A percentile compares a stretch with the other conserved stretches of the same genome.
Conservation (phyloP, 2,329 filamentous ascomycete species). For the Fusarium heterosporum region DNA sequence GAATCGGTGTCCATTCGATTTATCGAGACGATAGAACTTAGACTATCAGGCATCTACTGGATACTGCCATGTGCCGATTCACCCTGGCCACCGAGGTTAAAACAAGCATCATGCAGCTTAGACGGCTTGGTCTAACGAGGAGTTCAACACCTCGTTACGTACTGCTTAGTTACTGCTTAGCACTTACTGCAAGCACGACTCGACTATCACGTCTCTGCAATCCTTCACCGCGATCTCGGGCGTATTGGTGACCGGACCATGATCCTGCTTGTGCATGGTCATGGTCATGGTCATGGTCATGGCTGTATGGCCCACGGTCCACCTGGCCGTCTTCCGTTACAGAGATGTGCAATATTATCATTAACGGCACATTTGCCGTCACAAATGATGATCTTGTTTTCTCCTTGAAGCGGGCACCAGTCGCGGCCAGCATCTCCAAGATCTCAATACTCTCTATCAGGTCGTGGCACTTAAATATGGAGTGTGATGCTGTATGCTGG, state of each 20-base stretch:
- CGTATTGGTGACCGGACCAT: slow-evolving; percentile 32
- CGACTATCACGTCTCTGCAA: slow-evolving; percentile 12
- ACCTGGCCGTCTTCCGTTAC: slow-evolving; percentile 39
- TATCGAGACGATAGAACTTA: background rate
- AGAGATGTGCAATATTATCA: slow-evolving; percentile 19
- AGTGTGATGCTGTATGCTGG: slow-evolving; percentile 2
- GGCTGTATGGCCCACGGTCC: slow-evolving; percentile 30
- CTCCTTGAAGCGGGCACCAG: slow-evolving; percentile 43
- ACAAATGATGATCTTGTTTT: slow-evolving; percentile 45
- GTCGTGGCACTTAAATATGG: background rate
- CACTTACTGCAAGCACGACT: slow-evolving; percentile 5
- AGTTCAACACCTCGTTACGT: background rate
- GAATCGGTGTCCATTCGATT: background rate
- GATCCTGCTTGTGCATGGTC: slow-evolving; percentile 23
- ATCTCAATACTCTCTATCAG: slow-evolving; percentile 5
- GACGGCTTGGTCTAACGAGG: slow-evolving; percentile 14
- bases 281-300: background rate
- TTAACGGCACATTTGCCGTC: slow-evolving; percentile 30
- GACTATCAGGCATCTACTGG: background rate
- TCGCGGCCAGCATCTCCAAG: slow-evolving; percentile 18
- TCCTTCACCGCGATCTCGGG: slow-evolving; percentile 46
- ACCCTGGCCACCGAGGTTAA: background rate
- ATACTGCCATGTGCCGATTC: background rate
- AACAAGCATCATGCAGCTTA: slow-evolving; percentile 2
- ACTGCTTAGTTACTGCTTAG: background rate